Percentiles rank a stretch among this genome's conserved stretches.
phyloP scores from a whole-genome alignment of 2,329 filamentous ascomycete genomes.

The Colletotrichum limetticola region DNA sequence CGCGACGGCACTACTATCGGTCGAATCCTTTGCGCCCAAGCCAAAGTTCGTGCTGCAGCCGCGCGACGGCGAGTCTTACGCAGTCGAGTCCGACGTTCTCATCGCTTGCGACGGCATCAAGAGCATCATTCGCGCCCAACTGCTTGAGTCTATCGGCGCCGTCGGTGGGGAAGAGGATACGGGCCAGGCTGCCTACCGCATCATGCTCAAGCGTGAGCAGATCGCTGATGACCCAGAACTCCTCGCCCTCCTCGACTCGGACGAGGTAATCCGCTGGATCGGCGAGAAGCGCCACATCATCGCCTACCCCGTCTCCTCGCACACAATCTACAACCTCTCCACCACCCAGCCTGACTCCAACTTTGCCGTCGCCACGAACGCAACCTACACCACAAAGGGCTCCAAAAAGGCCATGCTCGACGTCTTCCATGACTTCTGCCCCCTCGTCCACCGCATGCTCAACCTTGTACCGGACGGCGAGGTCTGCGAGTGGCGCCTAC shows the following conservation, averaged over 20 bases:
- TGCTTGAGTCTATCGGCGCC: conserved; percentile 64
- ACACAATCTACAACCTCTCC: conserved; percentile 74
- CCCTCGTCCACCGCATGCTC: conserved; percentile 67
- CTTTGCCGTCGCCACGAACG: conserved; percentile 66
- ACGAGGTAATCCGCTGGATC: conserved; percentile 80
- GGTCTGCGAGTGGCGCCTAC: conserved; percentile 73
- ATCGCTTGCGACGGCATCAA: conserved; percentile 68
- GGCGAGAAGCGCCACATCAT: conserved; percentile 81
- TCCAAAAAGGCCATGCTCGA: conserved; percentile 70
- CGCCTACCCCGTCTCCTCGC: conserved; percentile 77
- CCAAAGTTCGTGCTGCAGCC: conserved; percentile 70
- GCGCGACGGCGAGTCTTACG: conserved; percentile 63
- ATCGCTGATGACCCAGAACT: conserved; percentile 76
- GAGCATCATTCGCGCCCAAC: conserved; percentile 58
- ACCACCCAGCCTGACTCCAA: conserved; percentile 70
- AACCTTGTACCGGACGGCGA: conserved; percentile 69
- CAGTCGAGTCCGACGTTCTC: conserved; percentile 64
- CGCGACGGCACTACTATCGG: conserved; percentile 62
- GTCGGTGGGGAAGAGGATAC: conserved; percentile 72
- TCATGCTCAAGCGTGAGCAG: conserved; percentile 76
- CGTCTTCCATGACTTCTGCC: conserved; percentile 72
- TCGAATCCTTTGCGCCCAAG: conserved; percentile 69
- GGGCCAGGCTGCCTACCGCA: conserved; percentile 81
- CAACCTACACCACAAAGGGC: conserved; percentile 72
- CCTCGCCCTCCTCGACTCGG: conserved; percentile 72